These are phyloP conservation scores for Lagenidium sp. DNA, from an alignment of 352 stramenopile species.

Conservation along the genomic window DNA sequence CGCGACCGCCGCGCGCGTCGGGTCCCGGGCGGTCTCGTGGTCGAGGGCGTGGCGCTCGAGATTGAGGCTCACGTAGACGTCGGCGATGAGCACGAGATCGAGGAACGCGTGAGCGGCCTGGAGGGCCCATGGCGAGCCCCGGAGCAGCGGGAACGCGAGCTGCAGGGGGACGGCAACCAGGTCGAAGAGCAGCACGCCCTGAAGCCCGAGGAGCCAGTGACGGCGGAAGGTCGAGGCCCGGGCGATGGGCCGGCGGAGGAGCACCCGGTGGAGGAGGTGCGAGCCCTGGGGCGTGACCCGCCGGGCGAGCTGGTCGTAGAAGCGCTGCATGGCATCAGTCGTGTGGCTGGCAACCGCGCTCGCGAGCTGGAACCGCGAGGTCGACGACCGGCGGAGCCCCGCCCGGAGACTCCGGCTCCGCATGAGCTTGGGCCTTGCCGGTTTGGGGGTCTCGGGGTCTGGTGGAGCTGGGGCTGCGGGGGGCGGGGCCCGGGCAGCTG, in stretches of 20 bases:
- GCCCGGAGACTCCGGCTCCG: no score
- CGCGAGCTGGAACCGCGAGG: no score
- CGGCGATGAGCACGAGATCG: slow-evolving; percentile 25
- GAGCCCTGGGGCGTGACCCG: slow-evolving; percentile 1
- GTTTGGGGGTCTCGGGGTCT: no score
- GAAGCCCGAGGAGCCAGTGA: slow-evolving; percentile 29
- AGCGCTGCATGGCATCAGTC: slow-evolving; percentile 11
- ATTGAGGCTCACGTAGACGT: slow-evolving; percentile 47
- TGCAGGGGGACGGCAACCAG: slow-evolving; percentile 30
- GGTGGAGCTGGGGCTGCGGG: no score
- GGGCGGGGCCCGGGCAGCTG: no score
- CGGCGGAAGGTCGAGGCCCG: slow-evolving; percentile 20
- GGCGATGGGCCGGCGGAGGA: slow-evolving; percentile 18
- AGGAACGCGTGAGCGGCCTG: slow-evolving; percentile 12
- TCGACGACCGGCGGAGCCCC: no score
- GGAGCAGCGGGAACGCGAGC: slow-evolving; percentile 25
- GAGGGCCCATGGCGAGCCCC: slow-evolving; percentile 7
- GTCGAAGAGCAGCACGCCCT: slow-evolving; percentile 28
- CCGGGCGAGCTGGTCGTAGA: slow-evolving; percentile 12
- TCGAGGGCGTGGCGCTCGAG: slow-evolving; percentile 15
- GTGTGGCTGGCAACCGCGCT: no score
- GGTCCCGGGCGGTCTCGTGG: slow-evolving; percentile 19
- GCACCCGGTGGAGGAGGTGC: slow-evolving; percentile 9
- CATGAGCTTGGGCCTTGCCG: no score
- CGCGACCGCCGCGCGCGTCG: slow-evolving; percentile 8